Evolutionary conservation across 2,329 filamentous ascomycete species (phyloP).

Genomic region (Blastomyces emzantsi): DNA sequence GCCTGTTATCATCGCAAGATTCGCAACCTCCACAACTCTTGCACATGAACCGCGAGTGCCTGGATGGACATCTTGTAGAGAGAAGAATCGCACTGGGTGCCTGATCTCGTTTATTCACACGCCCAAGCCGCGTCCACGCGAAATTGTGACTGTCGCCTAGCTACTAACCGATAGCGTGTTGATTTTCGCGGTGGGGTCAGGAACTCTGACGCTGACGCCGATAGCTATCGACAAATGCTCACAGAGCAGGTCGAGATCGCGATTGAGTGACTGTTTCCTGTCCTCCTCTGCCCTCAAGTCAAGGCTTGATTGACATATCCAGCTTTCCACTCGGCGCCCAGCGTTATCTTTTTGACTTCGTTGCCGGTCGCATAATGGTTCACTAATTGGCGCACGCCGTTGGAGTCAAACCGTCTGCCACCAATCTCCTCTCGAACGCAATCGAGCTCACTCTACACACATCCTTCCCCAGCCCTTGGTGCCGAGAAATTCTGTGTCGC

Average conservation of each 20-base stretch:
- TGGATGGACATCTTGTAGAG: neutral
- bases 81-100: neutral
- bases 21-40: neutral
- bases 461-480: neutral
- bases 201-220: neutral
- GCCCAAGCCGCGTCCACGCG: slow-evolving; percentile 1
- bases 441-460: neutral
- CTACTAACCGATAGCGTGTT: slow-evolving; percentile 1
- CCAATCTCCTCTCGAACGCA: neutral
- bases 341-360: neutral
- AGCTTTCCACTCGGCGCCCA: neutral
- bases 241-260: neutral
- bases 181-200: neutral
- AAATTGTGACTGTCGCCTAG: slow-evolving; percentile 4
- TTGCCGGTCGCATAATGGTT: neutral
- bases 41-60: neutral
- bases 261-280: neutral
- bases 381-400: slow-evolving; percentile 1
- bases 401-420: neutral
- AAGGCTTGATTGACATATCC: neutral
- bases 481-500: slow-evolving; percentile 1
- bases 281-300: neutral
- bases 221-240: neutral
- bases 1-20: neutral
- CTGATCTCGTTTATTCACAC: neutral